phyloP scores from a whole-genome alignment of 2,329 filamentous ascomycete genomes.

The Paraphoma sp. region DNA sequence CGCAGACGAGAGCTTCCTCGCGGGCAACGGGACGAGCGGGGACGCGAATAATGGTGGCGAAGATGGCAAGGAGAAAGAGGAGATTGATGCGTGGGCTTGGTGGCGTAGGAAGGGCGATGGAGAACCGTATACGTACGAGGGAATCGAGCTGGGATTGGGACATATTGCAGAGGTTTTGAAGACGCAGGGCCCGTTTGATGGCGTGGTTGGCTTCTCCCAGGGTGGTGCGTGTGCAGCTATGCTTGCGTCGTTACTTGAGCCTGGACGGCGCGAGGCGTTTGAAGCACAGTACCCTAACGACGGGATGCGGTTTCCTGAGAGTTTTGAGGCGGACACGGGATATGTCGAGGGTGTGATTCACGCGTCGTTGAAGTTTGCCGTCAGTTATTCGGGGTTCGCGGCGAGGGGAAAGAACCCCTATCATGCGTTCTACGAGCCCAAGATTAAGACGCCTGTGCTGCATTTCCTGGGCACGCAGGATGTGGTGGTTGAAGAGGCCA shows the following conservation, averaged over 20 bases:
- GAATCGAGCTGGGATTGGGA: constrained; percentile 72
- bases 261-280: constrained; percentile 57
- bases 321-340: constrained; percentile 43
- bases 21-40: constrained; percentile 21
- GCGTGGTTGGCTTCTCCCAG: constrained; percentile 46
- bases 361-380: constrained; percentile 70
- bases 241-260: constrained; percentile 75
- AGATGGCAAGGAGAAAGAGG: constrained; percentile 52
- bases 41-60: constrained; percentile 14
- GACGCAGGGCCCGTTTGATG: constrained; percentile 44
- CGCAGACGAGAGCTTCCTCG: constrained; percentile 62
- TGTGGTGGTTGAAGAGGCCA: constrained; percentile 81
- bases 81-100: constrained; percentile 81
- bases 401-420: constrained; percentile 67
- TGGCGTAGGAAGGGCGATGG: constrained; percentile 70
- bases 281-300: constrained; percentile 45
- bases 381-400: constrained; percentile 79
- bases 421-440: constrained; percentile 74
- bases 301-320: constrained; percentile 60
- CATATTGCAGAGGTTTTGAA: constrained; percentile 59
- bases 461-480: constrained; percentile 86
- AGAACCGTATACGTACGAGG: constrained; percentile 64
- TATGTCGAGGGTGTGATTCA: constrained; percentile 49
- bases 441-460: constrained; percentile 76
- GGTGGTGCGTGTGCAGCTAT: constrained; percentile 69